Percentiles rank a stretch among this genome's conserved stretches.
phyloP scores from a whole-genome alignment of 2,329 filamentous ascomycete genomes.

The Rhinocladiella mackenziei region DNA sequence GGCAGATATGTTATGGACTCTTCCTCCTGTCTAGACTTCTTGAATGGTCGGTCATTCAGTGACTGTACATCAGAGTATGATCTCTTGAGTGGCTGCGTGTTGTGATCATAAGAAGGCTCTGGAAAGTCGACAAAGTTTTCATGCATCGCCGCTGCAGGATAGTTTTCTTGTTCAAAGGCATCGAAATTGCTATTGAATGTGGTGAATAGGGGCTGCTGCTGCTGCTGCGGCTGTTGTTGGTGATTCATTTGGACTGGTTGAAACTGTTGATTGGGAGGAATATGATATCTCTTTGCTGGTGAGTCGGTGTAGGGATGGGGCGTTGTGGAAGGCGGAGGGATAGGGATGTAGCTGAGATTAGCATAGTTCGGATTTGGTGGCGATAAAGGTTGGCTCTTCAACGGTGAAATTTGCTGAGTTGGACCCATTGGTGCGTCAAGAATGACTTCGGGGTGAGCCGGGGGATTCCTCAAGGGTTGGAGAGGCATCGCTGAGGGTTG shows the following conservation, averaged over 20 bases:
- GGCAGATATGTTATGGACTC: slow-evolving; percentile 53
- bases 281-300: slow-evolving; percentile 42
- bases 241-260: slow-evolving; percentile 36
- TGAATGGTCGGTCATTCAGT: slow-evolving; percentile 64
- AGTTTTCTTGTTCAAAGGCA: slow-evolving; percentile 49
- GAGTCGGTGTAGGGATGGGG: slow-evolving; percentile 47
- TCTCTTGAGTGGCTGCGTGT: slow-evolving; percentile 52
- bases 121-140: slow-evolving; percentile 47
- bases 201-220: slow-evolving; percentile 47
- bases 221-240: too few relatives aligned
- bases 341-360: slow-evolving; percentile 61
- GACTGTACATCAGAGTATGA: slow-evolving; percentile 68
- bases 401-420: slow-evolving; percentile 42
- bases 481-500: slow-evolving; percentile 53
- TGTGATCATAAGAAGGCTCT: slow-evolving; percentile 44
- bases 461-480: slow-evolving; percentile 25
- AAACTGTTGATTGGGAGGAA: slow-evolving; percentile 34
- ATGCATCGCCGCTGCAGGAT: slow-evolving; percentile 39
- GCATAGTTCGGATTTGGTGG: slow-evolving; percentile 54
- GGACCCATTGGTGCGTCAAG: slow-evolving; percentile 58
- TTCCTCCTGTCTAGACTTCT: slow-evolving; percentile 64
- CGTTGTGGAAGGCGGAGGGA: slow-evolving; percentile 43
- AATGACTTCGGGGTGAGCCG: slow-evolving; percentile 58
- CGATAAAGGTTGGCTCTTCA: slow-evolving; percentile 67
- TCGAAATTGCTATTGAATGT: slow-evolving; percentile 44